Conservation (phyloP, 805 yeast species). For the Nakazawaea molendinolei region DNA sequence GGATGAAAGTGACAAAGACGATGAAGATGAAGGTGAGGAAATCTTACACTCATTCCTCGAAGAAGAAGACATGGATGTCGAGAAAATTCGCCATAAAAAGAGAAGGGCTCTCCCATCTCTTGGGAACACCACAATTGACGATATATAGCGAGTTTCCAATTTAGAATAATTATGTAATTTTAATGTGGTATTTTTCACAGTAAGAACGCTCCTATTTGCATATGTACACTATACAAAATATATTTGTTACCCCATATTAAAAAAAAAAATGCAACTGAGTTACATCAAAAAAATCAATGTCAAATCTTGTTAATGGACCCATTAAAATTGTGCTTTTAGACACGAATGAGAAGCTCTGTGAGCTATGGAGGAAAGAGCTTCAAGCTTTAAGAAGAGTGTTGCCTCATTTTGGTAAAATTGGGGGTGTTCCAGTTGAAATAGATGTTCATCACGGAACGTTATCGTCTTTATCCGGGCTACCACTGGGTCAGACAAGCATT, state of each 20-base stretch:
- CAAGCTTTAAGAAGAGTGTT: slow-evolving; percentile 13
- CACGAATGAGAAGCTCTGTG: slow-evolving; percentile 15
- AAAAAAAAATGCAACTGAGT: too few relatives aligned
- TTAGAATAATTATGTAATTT: too few relatives aligned
- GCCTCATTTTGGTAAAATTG: neutral
- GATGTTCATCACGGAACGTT: slow-evolving; percentile 16
- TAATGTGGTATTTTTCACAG: too few relatives aligned
- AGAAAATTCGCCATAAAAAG: slow-evolving; percentile 7
- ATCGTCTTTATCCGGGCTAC: slow-evolving; percentile 4
- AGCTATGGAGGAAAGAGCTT: slow-evolving; percentile 16
- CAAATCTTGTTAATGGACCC: too few relatives aligned
- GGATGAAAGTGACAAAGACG: slow-evolving; percentile 12
- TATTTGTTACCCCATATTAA: too few relatives aligned
- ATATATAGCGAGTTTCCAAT: too few relatives aligned
- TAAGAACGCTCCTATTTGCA: too few relatives aligned
- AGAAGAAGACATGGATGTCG: slow-evolving; percentile 8
- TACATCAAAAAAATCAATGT: too few relatives aligned
- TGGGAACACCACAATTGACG: too few relatives aligned
- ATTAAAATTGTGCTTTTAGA: slow-evolving; percentile 20
- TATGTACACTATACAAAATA: too few relatives aligned
- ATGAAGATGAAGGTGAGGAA: slow-evolving; percentile 4
- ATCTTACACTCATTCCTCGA: neutral
- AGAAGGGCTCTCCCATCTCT: too few relatives aligned
- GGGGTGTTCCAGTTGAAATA: neutral
- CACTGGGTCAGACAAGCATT: slow-evolving; percentile 18